Evolutionary conservation across 768 basidiomycete species (phyloP).

Genomic region (Lactarius indigo): DNA sequence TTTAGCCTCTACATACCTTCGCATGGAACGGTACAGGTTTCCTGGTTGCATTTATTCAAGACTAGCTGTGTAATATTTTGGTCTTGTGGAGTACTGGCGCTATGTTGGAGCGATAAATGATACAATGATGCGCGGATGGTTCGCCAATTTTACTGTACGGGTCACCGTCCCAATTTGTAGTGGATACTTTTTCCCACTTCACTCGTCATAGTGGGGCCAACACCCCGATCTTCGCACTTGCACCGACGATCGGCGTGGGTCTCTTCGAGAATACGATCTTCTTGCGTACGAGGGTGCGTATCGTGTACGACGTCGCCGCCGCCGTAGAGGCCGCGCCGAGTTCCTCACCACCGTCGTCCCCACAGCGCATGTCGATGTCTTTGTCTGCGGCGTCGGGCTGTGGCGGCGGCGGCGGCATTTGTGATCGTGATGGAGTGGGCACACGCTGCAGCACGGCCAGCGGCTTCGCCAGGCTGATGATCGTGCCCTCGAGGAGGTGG

Average conservation of each 20-base stretch:
- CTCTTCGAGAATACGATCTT: constrained; percentile 83
- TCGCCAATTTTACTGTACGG: not conserved
- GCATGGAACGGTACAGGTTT: not conserved
- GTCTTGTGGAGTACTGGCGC: not conserved
- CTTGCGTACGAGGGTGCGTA: constrained; percentile 68
- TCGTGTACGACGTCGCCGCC: constrained; percentile 31
- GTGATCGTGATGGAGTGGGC: constrained; percentile 21
- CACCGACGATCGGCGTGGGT: constrained; percentile 64
- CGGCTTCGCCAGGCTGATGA: constrained; percentile 72
- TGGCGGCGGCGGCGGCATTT: not conserved
- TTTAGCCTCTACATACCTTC: not conserved
- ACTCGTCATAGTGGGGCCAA: not conserved
- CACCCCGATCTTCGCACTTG: constrained; percentile 18
- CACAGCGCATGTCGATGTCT: constrained; percentile 27
- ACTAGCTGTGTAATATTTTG: not conserved
- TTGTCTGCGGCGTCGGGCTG: not conserved
- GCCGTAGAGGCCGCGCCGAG: constrained; percentile 5
- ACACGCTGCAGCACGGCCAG: constrained; percentile 67
- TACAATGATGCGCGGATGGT: not conserved
- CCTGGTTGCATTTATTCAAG: too few species aligned
- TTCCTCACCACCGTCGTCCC: constrained; percentile 23
- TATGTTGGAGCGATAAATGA: not conserved
- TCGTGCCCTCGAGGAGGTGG: constrained; percentile 86
- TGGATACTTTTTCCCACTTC: not conserved
- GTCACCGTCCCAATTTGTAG: not conserved